Conservation (phyloP, 1,284 basidiomycete species). For the Leccinum angustisporum region DNA sequence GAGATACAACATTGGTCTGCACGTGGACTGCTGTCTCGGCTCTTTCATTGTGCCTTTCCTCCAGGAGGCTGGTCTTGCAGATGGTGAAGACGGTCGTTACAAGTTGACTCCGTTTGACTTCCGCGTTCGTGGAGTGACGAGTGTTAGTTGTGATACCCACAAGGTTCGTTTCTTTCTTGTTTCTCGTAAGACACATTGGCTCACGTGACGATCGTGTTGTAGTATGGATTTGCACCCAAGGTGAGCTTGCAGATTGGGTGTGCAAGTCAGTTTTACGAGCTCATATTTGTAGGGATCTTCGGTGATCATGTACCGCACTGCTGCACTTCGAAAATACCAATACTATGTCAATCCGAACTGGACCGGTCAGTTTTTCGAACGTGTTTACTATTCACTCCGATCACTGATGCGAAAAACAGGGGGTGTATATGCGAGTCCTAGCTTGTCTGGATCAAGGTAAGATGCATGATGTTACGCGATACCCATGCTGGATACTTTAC, state of each 20-base stretch:
- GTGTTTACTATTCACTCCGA: neutral
- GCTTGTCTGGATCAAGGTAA: constrained; percentile 85
- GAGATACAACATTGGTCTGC: constrained; percentile 79
- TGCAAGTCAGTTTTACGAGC: neutral
- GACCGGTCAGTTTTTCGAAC: constrained; percentile 47
- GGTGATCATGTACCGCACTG: constrained; percentile 87
- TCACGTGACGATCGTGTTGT: constrained; percentile 8
- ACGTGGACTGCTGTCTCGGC: constrained; percentile 93
- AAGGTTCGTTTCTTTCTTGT: constrained; percentile 53
- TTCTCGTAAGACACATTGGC: neutral
- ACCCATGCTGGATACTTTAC: neutral
- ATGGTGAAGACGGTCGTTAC: constrained; percentile 51
- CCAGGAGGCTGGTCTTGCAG: constrained; percentile 55
- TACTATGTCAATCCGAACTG: constrained; percentile 85
- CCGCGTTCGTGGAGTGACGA: constrained; percentile 84
- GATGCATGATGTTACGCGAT: constrained; percentile 20
- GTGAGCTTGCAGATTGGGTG: constrained; percentile 36
- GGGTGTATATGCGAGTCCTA: constrained; percentile 82
- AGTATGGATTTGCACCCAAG: constrained; percentile 87
- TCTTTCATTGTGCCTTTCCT: constrained; percentile 92
- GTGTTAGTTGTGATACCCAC: constrained; percentile 90
- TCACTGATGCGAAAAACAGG: constrained; percentile 36
- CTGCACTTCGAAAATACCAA: constrained; percentile 73
- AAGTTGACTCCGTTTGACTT: constrained; percentile 79
- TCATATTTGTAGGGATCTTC: constrained; percentile 69